Base-by-base conservation (phyloP, 805 yeast species). In the Nakazawaea wickerhamii region DNA sequence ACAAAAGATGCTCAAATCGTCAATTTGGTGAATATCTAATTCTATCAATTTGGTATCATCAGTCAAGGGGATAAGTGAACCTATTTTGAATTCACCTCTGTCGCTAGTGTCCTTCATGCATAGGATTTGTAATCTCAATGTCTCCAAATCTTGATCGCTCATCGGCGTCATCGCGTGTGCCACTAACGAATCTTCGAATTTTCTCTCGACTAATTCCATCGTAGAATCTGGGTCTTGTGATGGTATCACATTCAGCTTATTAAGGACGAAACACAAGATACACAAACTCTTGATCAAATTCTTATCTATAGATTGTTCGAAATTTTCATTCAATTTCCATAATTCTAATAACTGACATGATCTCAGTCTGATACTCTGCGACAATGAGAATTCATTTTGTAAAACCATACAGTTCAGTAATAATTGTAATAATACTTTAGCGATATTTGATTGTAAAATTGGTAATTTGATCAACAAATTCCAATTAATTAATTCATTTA, bases 401-500 rank as follows among this genome's bases (percentile, higher is more conserved):
- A 32, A n/a, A 18, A 47, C 38, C 14, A 42, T 28, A 10, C 51
- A 51, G 6, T 34, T 30, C 2, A 57, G 37, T 3, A 54, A 46
- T 3, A 57, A 21, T 35, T 54, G 55, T 47, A 62, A 44, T 20
- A 61, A 34, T 2, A 55, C 46, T 33, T 54, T 55, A 2, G 65
- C 50, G 14, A 62, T 34, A 3, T 50, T 33, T 0, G 54, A 30
- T 37, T 61, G 67, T 10, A 61, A 38, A 1, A 45, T 30, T 1
- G 56, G 50, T 20, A 61, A 57, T 18, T 48, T 50, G 1, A 37
- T 13, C 9, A 62, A 43, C 8, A 58, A 35, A 1, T 58, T 43
- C 63, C 64, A 61, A 28, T 54, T 58, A 4, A 62, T 44, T 8
- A 61, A 38, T 4, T 55, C 55, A 36, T 49, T 53, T 30, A 58